These are phyloP conservation scores for Raffaelea deltoideospora DNA, from an alignment of 2,329 filamentous ascomycete species.

Conservation along the genomic window DNA sequence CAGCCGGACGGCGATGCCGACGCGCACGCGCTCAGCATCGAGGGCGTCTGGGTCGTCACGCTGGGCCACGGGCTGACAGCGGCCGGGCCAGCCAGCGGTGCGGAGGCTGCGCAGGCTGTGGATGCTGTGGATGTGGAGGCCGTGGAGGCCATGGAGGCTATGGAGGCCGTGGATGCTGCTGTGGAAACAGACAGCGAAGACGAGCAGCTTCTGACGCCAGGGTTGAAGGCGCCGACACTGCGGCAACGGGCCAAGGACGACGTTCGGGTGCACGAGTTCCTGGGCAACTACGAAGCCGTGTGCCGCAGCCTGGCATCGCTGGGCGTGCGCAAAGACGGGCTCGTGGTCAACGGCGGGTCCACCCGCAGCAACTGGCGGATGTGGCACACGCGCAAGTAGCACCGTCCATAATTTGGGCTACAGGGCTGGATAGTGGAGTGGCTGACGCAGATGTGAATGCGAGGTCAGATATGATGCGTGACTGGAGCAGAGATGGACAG, in stretches of 20 bases:
- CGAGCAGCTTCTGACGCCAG: too few relatives aligned
- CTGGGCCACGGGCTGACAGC: slow-evolving; percentile 38
- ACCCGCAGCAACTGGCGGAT: slow-evolving; percentile 4
- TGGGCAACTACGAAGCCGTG: slow-evolving; percentile 17
- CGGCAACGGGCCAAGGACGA: too few relatives aligned
- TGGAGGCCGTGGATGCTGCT: too few relatives aligned
- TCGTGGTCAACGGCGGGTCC: slow-evolving; percentile 26
- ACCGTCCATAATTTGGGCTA: too few relatives aligned
- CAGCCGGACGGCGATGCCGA: slow-evolving; percentile 25
- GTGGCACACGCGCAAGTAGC: slow-evolving; percentile 4
- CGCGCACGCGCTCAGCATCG: slow-evolving; percentile 35
- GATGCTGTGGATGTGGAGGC: too few relatives aligned
- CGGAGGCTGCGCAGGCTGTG: slow-evolving; percentile 6
- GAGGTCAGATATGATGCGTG: too few relatives aligned
- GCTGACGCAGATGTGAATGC: too few relatives aligned
- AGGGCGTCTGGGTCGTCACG: slow-evolving; percentile 37
- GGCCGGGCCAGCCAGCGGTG: slow-evolving; percentile 4
- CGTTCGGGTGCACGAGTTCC: slow-evolving; percentile 6
- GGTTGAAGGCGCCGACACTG: too few relatives aligned
- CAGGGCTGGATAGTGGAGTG: too few relatives aligned
- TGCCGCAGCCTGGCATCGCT: slow-evolving; percentile 22
- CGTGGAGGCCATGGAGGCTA: slow-evolving; percentile 8
- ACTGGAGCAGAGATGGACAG: too few relatives aligned
- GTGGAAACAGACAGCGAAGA: too few relatives aligned
- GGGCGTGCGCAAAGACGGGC: slow-evolving; percentile 20